phyloP scores from a whole-genome alignment of 2,329 filamentous ascomycete genomes.

The Parasarocladium wereldwijsianum region DNA sequence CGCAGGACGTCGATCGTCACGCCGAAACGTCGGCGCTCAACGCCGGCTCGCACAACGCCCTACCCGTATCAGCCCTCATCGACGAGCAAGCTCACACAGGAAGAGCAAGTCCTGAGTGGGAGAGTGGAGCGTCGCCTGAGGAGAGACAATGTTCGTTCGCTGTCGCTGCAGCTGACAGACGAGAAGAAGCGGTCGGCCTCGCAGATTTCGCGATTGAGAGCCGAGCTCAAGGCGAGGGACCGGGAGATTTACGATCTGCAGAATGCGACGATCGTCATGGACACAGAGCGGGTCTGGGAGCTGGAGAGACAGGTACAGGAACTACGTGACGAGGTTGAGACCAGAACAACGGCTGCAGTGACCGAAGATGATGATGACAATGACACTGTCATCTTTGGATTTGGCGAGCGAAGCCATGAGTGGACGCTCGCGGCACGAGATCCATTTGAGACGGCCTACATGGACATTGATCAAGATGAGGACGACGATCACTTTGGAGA shows the following conservation, averaged over 20 bases:
- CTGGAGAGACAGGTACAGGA: constrained; percentile 24
- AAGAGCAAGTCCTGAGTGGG: constrained; percentile 35
- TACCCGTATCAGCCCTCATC: constrained; percentile 3
- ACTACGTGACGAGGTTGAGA: constrained; percentile 18
- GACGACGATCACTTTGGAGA: constrained; percentile 30
- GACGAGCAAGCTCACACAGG: constrained; percentile 12
- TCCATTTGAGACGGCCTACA: constrained; percentile 27
- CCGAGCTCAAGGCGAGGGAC: constrained; percentile 33
- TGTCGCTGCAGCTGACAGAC: constrained; percentile 36
- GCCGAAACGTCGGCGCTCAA: constrained; percentile 28
- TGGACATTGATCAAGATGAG: constrained; percentile 16
- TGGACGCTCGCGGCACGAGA: constrained; percentile 37
- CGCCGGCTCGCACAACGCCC: constrained; percentile 16
- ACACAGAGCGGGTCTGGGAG: constrained; percentile 29
- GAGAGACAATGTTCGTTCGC: constrained; percentile 41
- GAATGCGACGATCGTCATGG: constrained; percentile 32
- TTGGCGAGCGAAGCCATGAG: constrained; percentile 15
- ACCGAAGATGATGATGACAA: constrained; percentile 3
- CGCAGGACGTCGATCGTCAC: constrained; percentile 27
- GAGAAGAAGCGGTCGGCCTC: constrained; percentile 27
- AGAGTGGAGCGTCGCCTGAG: constrained; percentile 41
- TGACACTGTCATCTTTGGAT: too few species aligned
- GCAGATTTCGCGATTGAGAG: constrained; percentile 33
- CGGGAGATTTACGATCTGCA: constrained; percentile 37
- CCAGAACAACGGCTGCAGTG: constrained; percentile 4